A percentile compares a stretch with the other conserved stretches of the same genome.
Conservation (phyloP, 768 basidiomycete genomes). For the Calvatia gigantea region DNA sequence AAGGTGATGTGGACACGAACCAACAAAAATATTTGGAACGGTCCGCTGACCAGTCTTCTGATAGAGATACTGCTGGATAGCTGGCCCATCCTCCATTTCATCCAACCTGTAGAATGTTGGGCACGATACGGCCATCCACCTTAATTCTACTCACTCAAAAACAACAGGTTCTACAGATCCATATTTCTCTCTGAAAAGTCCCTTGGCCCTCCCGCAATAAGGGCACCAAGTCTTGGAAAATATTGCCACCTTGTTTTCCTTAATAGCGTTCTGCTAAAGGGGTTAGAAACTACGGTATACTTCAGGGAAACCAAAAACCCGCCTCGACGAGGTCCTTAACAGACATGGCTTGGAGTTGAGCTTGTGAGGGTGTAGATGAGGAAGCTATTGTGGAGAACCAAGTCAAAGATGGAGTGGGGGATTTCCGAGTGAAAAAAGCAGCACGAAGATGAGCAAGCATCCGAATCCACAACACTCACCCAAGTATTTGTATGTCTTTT, state of each 20-base stretch:
- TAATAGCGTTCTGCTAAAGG: conserved; percentile 40
- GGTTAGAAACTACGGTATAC: not conserved
- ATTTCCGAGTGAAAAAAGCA: conserved; percentile 23
- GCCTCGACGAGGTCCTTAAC: conserved; percentile 44
- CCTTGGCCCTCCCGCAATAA: conserved; percentile 48
- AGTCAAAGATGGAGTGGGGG: conserved; percentile 22
- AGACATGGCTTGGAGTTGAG: conserved; percentile 26
- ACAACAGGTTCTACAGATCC: conserved; percentile 34
- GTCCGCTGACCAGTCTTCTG: conserved; percentile 65
- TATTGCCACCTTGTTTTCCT: conserved; percentile 47
- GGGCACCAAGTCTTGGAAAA: conserved; percentile 62
- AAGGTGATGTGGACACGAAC: conserved; percentile 35
- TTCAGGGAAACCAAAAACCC: conserved; percentile 10
- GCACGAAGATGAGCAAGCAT: conserved; percentile 26
- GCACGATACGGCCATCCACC: not conserved
- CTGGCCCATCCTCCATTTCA: conserved; percentile 48
- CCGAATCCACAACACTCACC: not conserved
- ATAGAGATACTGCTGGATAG: conserved; percentile 62
- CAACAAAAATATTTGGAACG: conserved; percentile 78
- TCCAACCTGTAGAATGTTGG: conserved; percentile 47
- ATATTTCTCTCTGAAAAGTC: conserved; percentile 37
- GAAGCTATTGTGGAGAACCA: conserved; percentile 29
- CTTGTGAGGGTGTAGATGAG: conserved; percentile 24
- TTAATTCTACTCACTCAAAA: conserved; percentile 40
- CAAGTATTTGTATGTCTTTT: not conserved